Base-by-base conservation (phyloP, 2,329 filamentous ascomycete species). In the Bipolaris cookei region DNA sequence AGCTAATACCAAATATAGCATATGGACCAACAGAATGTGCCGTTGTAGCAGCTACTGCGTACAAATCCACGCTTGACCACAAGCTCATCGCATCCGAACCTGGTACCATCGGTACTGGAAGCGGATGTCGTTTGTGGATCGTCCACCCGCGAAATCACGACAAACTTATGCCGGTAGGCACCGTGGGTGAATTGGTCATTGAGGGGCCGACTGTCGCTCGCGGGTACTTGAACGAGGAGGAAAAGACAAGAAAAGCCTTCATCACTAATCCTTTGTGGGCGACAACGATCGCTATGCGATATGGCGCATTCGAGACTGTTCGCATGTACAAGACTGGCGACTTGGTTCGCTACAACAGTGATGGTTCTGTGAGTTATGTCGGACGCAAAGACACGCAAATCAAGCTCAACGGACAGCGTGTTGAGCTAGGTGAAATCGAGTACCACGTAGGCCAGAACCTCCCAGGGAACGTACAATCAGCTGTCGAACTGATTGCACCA, bases 151-250 rank as follows among this genome's bases (percentile, higher is more conserved):
- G 67, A 6, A 69, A 79, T 23, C 70, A 74, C 18, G 65, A 79
- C 34, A 70, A 68, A 37, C 65, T 75, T 14, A 69, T 73, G 64
- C 68, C 72, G 7, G 48, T 74, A 16, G 73, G 73, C 2, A 66
- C 57, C 41, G 62, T 72, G 13, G 73, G 73, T 11, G 73, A 76
- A 37, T 59, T 76, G 7, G 41, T 74, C 14, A 59, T 76, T 10
- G 84, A 86, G 58, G 84, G 84, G 0, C 82, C 82, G 1, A 83
- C 70, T 35, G 66, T 78, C 4, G 75, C 72, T 14, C 65, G 68
- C 21, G 66, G 66, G 4, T 72, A 72, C 35, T 45, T 71, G 8
- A 68, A 65, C 7, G 57, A 69, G 34, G 58, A 65, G 30, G 45
- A 66, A 54, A 63, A 70, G 68, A 56, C 70, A 50, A 25, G 59